Conservation (phyloP, 2,329 filamentous ascomycete species). For the Amauroascus verrucosus region DNA sequence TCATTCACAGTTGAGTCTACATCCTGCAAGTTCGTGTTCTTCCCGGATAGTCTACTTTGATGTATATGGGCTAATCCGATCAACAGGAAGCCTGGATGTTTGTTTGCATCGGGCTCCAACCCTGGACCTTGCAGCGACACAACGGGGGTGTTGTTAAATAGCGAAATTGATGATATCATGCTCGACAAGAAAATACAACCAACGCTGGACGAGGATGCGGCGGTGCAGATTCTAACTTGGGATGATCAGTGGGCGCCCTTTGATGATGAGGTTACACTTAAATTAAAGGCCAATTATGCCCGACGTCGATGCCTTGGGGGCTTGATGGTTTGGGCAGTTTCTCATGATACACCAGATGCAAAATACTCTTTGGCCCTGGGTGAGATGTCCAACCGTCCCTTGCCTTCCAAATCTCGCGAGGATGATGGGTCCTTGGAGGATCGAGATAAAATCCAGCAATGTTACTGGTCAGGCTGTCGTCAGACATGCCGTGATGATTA, state of each 20-base stretch:
- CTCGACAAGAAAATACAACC: constrained; percentile 18
- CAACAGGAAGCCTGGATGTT: constrained; percentile 18
- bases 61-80: constrained; percentile 17
- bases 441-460: no score
- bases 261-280: constrained; percentile 32
- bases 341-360: not conserved
- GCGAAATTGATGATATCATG: constrained; percentile 13
- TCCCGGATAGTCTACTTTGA: not conserved
- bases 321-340: constrained; percentile 18
- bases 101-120: constrained; percentile 17
- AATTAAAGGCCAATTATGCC: constrained; percentile 27
- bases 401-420: not conserved
- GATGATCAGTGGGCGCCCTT: constrained; percentile 37
- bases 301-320: constrained; percentile 25
- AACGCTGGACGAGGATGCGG: constrained; percentile 22
- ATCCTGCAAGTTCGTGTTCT: not conserved
- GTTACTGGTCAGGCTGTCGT: not conserved
- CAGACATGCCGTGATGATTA: not conserved
- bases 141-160: constrained; percentile 27
- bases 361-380: not conserved
- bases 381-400: not conserved
- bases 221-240: constrained; percentile 29
- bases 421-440: no score
- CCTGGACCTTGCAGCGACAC: constrained; percentile 17
- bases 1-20: constrained; percentile 29